A percentile compares a stretch with the other conserved stretches of the same genome.
Evolutionary conservation across 495 filamentous ascomycete species (phyloP).

Genomic region (Aspergillus saccharolyticus): DNA sequence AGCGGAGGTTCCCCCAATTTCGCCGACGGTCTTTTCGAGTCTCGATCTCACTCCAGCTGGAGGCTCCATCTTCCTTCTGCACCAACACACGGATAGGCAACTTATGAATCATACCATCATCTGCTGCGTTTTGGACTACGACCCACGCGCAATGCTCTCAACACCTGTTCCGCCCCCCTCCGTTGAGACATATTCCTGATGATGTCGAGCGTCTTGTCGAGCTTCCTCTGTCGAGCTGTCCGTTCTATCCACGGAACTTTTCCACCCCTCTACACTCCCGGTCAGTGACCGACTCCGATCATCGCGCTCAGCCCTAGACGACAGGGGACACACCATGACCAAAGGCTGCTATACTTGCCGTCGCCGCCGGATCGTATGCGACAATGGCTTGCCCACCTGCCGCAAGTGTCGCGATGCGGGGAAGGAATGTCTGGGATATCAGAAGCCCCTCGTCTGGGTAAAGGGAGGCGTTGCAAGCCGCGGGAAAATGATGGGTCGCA

Average conservation of each 20-base stretch:
- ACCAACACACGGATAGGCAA: neutral
- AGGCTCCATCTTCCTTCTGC: no score
- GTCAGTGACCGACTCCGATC: neutral
- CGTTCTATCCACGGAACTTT: conserved; percentile 5
- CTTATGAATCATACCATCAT: no score
- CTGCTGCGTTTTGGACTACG: no score
- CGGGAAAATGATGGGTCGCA: conserved; percentile 49
- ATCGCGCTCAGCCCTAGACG: neutral
- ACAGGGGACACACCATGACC: conserved; percentile 31
- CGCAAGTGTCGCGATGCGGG: conserved; percentile 59
- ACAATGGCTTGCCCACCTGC: conserved; percentile 58
- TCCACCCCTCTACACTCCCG: conserved; percentile 5
- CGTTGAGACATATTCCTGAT: conserved; percentile 5
- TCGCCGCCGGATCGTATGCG: conserved; percentile 50
- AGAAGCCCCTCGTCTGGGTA: conserved; percentile 50
- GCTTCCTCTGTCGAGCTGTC: conserved; percentile 14
- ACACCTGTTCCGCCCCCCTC: neutral
- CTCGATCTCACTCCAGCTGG: no score
- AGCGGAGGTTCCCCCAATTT: neutral
- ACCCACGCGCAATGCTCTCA: neutral
- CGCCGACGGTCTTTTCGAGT: no score
- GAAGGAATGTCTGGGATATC: conserved; percentile 58
- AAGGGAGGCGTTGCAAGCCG: conserved; percentile 47
- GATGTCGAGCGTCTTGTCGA: conserved; percentile 21
- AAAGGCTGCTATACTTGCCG: conserved; percentile 49